A percentile compares a stretch with the other conserved stretches of the same genome.
phyloP scores from a whole-genome alignment of 495 filamentous ascomycete genomes.

The Immersiella caudata region DNA sequence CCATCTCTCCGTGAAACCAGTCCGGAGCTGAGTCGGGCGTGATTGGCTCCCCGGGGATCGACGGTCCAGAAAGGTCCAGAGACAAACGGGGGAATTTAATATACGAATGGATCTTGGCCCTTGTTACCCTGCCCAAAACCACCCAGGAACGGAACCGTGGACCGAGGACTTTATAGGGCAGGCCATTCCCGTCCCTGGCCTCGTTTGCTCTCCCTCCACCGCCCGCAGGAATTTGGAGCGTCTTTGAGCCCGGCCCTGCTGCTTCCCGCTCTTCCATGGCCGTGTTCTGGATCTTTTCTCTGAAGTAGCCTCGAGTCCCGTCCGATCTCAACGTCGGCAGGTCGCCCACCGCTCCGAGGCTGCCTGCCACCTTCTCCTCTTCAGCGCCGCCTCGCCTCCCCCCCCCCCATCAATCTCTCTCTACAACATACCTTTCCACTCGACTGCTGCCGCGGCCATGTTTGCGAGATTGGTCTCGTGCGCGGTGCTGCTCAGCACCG shows the following conservation, averaged over 20 bases:
- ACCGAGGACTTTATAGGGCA: slow-evolving; percentile 5
- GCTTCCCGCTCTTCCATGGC: background rate
- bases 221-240: background rate
- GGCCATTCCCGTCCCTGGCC: background rate
- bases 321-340: background rate
- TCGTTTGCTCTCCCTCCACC: background rate
- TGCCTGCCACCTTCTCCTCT: background rate
- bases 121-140: background rate
- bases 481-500: slow-evolving; percentile 39
- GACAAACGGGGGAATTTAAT: slow-evolving; percentile 4
- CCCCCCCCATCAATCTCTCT: background rate
- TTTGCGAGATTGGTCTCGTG: slow-evolving; percentile 38
- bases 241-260: background rate
- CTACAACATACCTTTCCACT: background rate
- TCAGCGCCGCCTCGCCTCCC: background rate
- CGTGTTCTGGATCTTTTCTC: slow-evolving; percentile 7
- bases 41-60: slow-evolving; percentile 9
- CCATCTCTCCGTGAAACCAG: slow-evolving; percentile 3
- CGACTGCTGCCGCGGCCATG: slow-evolving; percentile 25
- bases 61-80: background rate
- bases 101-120: slow-evolving; percentile 8
- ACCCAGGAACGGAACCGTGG: background rate
- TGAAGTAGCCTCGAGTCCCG: background rate
- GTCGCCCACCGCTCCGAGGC: background rate
- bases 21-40: slow-evolving; percentile 1